These are phyloP conservation scores for Phoma herbarum DNA, from an alignment of 2,329 filamentous ascomycete genomes.

Conservation along the genomic window DNA sequence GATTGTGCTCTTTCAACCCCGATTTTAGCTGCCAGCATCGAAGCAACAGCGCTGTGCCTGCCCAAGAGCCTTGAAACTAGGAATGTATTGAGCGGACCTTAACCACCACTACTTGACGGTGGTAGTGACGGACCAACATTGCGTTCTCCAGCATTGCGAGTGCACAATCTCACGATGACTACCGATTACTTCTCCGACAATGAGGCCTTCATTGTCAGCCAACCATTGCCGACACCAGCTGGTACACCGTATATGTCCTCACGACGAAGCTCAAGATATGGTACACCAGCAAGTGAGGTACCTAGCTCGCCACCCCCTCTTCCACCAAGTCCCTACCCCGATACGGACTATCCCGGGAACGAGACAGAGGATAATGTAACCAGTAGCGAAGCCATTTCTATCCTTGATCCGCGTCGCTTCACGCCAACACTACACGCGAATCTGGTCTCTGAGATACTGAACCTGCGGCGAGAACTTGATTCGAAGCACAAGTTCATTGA, in stretches of 20 bases:
- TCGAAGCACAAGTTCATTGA: constrained; percentile 89
- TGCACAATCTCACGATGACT: constrained; percentile 36
- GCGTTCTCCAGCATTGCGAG: not conserved
- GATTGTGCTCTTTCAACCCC: not conserved
- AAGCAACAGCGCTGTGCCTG: not conserved
- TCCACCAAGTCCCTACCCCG: constrained; percentile 59
- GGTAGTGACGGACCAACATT: constrained; percentile 29
- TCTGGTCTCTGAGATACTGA: constrained; percentile 91
- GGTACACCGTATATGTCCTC: constrained; percentile 77
- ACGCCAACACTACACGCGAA: constrained; percentile 95
- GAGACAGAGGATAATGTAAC: constrained; percentile 56
- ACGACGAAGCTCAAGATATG: constrained; percentile 69
- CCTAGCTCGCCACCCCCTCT: constrained; percentile 68
- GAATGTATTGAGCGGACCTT: constrained; percentile 39
- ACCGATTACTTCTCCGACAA: constrained; percentile 60
- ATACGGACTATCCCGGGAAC: not conserved
- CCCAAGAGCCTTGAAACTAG: constrained; percentile 17
- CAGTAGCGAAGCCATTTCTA: constrained; percentile 73
- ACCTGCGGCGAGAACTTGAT: constrained; percentile 86
- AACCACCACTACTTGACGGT: constrained; percentile 42
- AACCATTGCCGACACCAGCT: constrained; percentile 71
- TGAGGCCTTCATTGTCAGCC: constrained; percentile 54
- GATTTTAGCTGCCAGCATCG: not conserved
- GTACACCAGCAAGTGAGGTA: constrained; percentile 67
- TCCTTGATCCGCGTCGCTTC: constrained; percentile 89